These are phyloP conservation scores for Talaromyces sp. DNA, from an alignment of 2,329 filamentous ascomycete genomes.

Conservation along the genomic window DNA sequence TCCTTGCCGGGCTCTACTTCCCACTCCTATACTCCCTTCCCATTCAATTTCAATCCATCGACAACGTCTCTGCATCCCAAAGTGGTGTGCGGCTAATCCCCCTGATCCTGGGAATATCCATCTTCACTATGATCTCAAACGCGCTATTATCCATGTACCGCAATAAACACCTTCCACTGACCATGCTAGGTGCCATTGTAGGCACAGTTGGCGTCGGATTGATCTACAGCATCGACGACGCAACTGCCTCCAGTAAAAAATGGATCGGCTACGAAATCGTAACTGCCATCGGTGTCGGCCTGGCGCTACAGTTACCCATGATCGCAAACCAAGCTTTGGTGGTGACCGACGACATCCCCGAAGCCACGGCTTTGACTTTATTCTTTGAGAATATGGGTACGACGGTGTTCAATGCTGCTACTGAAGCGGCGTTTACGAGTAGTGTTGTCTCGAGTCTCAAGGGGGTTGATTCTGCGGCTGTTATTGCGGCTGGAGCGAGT, in stretches of 20 bases:
- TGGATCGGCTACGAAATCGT: conserved; percentile 28
- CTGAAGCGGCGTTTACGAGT: conserved; percentile 11
- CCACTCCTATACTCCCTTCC: conserved; percentile 33
- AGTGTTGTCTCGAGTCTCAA: background rate
- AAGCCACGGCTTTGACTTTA: conserved; percentile 9
- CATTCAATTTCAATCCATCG: conserved; percentile 18
- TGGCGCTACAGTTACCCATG: conserved; percentile 13
- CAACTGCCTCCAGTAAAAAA: conserved; percentile 15
- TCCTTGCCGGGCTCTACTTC: conserved; percentile 33
- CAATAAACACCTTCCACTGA: conserved; percentile 24
- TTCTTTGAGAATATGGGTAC: conserved; percentile 17
- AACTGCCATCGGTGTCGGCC: conserved; percentile 13
- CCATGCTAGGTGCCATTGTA: conserved; percentile 26
- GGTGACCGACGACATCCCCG: background rate
- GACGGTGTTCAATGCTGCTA: conserved; percentile 9
- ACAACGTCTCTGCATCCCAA: conserved; percentile 28
- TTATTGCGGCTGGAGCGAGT: conserved; percentile 7
- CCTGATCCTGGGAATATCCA: conserved; percentile 33
- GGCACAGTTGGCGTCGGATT: conserved; percentile 29
- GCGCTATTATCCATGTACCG: conserved; percentile 26
- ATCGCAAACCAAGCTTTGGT: conserved; percentile 12
- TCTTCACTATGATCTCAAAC: conserved; percentile 30
- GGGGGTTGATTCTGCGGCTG: background rate
- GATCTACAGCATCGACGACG: conserved; percentile 31
- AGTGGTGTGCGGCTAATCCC: conserved; percentile 44